Evolutionary conservation across 495 filamentous ascomycete genomes (phyloP).

Genomic region (Hyaloscypha bicolor): DNA sequence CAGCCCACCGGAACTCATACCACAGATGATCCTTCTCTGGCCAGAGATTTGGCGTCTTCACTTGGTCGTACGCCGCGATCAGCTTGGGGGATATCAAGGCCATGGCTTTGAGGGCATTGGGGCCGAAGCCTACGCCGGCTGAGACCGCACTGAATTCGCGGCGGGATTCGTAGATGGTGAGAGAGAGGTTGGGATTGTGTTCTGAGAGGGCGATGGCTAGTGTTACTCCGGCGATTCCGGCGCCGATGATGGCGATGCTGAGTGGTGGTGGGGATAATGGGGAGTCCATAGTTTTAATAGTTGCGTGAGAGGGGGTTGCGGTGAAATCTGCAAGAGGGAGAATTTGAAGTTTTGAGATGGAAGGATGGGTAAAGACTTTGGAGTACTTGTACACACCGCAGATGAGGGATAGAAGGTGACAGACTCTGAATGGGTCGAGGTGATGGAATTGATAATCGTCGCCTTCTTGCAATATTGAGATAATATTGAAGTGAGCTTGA

Average conservation of each 20-base stretch:
- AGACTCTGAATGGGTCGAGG: no score
- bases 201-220: conserved; percentile 18
- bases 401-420: no score
- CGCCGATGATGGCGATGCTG: conserved; percentile 24
- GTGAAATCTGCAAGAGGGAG: neutral
- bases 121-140: conserved; percentile 61
- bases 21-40: conserved; percentile 26
- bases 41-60: conserved; percentile 27
- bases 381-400: no score
- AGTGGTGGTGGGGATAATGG: conserved; percentile 1
- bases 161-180: conserved; percentile 27
- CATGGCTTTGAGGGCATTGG: conserved; percentile 61
- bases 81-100: conserved; percentile 49
- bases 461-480: no score
- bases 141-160: conserved; percentile 44
- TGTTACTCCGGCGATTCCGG: conserved; percentile 18
- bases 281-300: neutral
- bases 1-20: conserved; percentile 29
- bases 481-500: no score
- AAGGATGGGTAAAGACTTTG: no score
- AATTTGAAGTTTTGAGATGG: no score
- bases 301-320: neutral
- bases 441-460: no score
- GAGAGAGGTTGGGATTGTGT: conserved; percentile 11
- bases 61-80: conserved; percentile 35